Evolutionary conservation across 257 asterid species (phyloP), one percentile per base, ranked within the genome.

Genomic region (Solanum boliviense): DNA sequence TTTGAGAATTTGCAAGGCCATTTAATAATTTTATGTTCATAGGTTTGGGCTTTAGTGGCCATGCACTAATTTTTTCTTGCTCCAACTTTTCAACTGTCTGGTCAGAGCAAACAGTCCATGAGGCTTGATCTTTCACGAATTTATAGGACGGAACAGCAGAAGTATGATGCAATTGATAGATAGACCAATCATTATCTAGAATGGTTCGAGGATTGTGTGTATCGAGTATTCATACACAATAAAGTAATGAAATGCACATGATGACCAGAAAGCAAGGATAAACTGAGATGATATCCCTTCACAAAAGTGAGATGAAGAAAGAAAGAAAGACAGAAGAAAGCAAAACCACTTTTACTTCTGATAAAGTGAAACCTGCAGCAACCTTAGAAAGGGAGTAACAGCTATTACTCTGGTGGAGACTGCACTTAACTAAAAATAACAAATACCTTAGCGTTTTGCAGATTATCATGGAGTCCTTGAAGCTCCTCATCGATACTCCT

Each of bases 401-500:
- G 29, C 31, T 82, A 48, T 29, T 82, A 48, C 62, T 48, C 70
- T 16, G 70, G 41, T 52, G 84, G 74, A 86, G 65, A 18, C 70
- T 38, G 65, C 83, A 74, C 11, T 20, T 56, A 48, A 21, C 38
- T 8, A 7, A 46, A 67, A 48, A 65, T 71, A 78, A 81, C 15
- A 71, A 87, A 86, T 90, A 96, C 99, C 95, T 97, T 97, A 36
- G 89, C 90, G 73, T 86, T 88, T 34, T 9, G 72, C 85, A 92
- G 60, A 73, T 67, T 87, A 29, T 90, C 88, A 18, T 85, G 90
- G 88, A 95, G 94, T 88, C 72, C 88, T 56, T 84, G 90, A 88
- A 91, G 91, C 72, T 94, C 97, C 88, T 92, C 96, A 90, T 93
- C 95, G 90, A 78, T 90, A 25, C 74, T 91, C 74, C 98, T 94